Conservation (phyloP, 169 alveolate genomes). For the Blepharisma undulans region DNA sequence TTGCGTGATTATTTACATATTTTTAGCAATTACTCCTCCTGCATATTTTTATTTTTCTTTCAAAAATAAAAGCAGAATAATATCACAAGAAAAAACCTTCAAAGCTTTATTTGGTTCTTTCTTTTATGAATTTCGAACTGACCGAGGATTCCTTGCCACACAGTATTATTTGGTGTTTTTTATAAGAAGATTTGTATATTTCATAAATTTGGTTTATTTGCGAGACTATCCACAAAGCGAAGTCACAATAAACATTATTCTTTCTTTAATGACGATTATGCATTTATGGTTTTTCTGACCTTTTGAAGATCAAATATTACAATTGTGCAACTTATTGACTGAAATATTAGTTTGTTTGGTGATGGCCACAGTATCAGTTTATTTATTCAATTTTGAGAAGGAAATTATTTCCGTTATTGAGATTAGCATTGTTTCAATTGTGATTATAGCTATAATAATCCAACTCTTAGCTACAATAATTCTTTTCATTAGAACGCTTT, state of each 20-base stretch:
- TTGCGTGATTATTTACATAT: neutral
- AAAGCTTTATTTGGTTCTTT: neutral
- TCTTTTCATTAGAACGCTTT: neutral
- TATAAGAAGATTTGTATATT: neutral
- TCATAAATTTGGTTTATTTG: neutral
- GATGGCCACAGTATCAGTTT: neutral
- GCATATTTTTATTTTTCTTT: neutral
- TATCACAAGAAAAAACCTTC: neutral
- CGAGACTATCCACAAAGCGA: neutral
- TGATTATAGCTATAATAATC: neutral
- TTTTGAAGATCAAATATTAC: neutral
- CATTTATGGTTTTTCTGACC: neutral
- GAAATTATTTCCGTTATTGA: neutral
- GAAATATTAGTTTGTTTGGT: neutral
- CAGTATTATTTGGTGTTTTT: neutral
- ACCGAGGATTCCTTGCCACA: neutral
- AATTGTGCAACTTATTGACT: neutral
- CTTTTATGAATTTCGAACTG: constrained; percentile 19
- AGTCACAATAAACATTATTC: neutral
- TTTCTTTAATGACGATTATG: neutral
- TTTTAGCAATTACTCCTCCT: neutral
- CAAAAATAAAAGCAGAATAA: neutral
- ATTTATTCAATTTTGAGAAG: neutral
- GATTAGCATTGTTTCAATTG: neutral
- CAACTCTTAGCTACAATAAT: neutral